Conservation (phyloP, 768 basidiomycete species). For the Psilocybe azurescens region DNA sequence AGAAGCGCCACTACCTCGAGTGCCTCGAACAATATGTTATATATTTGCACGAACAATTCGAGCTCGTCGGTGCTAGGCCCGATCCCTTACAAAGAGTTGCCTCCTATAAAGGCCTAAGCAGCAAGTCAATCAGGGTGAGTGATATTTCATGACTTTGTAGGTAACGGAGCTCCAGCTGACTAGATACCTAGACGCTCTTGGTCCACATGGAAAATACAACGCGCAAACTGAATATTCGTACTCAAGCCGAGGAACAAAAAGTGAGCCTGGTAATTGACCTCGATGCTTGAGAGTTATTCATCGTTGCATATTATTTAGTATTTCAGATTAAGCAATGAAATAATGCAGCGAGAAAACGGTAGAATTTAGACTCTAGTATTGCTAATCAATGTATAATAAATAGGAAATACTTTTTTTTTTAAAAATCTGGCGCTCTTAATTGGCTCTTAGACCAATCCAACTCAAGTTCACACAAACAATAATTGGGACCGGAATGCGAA, state of each 20-base stretch:
- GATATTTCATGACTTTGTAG: slow-evolving; percentile 1
- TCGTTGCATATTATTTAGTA: background rate
- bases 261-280: slow-evolving; percentile 33
- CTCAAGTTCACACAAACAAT: no score
- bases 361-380: background rate
- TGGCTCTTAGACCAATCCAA: no score
- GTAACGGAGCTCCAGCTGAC: background rate
- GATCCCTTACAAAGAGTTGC: slow-evolving; percentile 54
- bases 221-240: slow-evolving; percentile 53
- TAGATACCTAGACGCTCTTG: slow-evolving; percentile 56
- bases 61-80: slow-evolving; percentile 52
- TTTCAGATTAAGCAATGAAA: background rate
- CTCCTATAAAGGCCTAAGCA: slow-evolving; percentile 59
- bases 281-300: background rate
- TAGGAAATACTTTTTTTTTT: no score
- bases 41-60: slow-evolving; percentile 67
- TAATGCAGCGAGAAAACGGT: background rate
- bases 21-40: slow-evolving; percentile 74
- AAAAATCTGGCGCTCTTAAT: no score
- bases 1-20: slow-evolving; percentile 76
- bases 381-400: no score
- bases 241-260: slow-evolving; percentile 57
- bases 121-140: slow-evolving; percentile 66
- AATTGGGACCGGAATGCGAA: no score
- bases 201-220: slow-evolving; percentile 71